These are phyloP conservation scores for Irpex sp. DNA, from an alignment of 1,284 basidiomycete genomes.

Conservation along the genomic window DNA sequence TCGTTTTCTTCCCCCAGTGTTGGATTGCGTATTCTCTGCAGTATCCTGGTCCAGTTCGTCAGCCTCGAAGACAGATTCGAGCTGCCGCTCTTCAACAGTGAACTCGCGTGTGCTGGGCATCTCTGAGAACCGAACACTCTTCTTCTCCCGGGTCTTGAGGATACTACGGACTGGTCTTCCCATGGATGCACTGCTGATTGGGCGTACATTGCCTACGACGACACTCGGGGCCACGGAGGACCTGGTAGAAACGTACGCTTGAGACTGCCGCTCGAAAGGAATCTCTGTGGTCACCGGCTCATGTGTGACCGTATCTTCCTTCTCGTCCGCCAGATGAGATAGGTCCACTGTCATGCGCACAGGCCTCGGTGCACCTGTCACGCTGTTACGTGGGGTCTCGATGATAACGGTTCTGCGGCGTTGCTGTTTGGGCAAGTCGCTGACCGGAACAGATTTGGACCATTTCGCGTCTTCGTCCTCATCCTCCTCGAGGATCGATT, in stretches of 20 bases:
- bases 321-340: slow-evolving; percentile 10
- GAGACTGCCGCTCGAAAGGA: neutral
- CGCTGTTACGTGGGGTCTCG: slow-evolving; percentile 17
- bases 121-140: slow-evolving; percentile 30
- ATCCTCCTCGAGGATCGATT: neutral
- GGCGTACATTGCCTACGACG: slow-evolving; percentile 9
- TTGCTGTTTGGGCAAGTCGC: slow-evolving; percentile 14
- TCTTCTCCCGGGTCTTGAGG: slow-evolving; percentile 31
- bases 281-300: slow-evolving; percentile 13
- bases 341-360: slow-evolving; percentile 12
- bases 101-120: slow-evolving; percentile 23
- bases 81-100: slow-evolving; percentile 1
- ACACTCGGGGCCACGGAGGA: slow-evolving; percentile 10
- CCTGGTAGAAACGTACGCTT: neutral
- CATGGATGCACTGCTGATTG: slow-evolving; percentile 19
- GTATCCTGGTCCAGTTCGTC: slow-evolving; percentile 1
- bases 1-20: slow-evolving; percentile 2
- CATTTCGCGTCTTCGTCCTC: neutral
- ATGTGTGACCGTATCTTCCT: slow-evolving; percentile 12
- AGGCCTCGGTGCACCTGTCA: slow-evolving; percentile 1
- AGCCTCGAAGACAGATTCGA: slow-evolving; percentile 3
- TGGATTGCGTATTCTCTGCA: neutral
- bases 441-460: neutral
- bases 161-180: slow-evolving; percentile 25
- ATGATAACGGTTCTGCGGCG: slow-evolving; percentile 28